Evolutionary conservation across 163 green algal genomes (phyloP).

Genomic region (Chlamydomonas reinhardtii): DNA sequence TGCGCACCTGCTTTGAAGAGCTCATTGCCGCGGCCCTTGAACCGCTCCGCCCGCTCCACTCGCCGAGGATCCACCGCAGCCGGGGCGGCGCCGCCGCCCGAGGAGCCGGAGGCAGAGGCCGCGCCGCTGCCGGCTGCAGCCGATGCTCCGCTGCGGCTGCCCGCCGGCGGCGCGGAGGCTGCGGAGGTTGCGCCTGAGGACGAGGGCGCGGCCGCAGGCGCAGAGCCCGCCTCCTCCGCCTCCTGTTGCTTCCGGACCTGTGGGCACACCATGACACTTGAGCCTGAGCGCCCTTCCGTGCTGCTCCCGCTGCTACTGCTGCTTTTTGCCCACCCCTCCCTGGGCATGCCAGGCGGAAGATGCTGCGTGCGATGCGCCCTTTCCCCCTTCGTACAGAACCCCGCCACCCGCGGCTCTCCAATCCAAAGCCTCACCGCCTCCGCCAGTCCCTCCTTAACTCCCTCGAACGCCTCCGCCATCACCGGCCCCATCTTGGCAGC

Average conservation of each 20-base stretch:
- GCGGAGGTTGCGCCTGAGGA: background rate
- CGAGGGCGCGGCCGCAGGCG: background rate
- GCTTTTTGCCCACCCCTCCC: too few species aligned
- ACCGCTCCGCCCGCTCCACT: conserved; percentile 63
- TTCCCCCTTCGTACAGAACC: too few species aligned
- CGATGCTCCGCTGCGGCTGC: background rate
- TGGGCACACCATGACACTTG: too few species aligned
- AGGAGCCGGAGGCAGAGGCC: background rate
- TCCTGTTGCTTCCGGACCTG: background rate
- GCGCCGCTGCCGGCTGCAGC: background rate
- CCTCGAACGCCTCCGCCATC: conserved; percentile 53
- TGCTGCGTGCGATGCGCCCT: too few species aligned
- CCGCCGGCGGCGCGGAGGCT: background rate
- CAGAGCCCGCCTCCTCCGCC: background rate
- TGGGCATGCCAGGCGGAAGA: too few species aligned
- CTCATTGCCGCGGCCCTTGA: conserved; percentile 73
- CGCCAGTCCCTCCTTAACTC: conserved; percentile 18
- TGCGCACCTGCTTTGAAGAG: conserved; percentile 45
- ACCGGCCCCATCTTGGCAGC: conserved; percentile 60
- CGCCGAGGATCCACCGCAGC: conserved; percentile 55
- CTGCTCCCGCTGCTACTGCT: too few species aligned
- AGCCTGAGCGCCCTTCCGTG: too few species aligned
- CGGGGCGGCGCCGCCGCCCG: background rate
- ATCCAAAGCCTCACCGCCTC: too few species aligned
- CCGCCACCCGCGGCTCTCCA: too few species aligned